phyloP scores from a whole-genome alignment of 1,284 basidiomycete species.

The Ustilago cynodontis region DNA sequence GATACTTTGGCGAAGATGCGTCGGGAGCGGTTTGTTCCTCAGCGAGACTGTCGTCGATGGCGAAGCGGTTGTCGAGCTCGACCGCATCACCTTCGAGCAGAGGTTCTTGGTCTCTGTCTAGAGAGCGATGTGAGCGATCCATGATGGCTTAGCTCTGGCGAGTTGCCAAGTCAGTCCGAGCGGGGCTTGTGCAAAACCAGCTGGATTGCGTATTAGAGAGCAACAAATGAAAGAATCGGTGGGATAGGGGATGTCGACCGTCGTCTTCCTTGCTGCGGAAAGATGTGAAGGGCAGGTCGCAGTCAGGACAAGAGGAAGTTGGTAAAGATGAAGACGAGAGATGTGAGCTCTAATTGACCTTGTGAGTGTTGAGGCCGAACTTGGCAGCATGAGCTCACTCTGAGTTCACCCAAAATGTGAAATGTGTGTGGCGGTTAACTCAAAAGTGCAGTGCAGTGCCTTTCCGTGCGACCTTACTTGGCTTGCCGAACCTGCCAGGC shows the following conservation, averaged over 20 bases:
- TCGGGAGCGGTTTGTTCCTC: constrained; percentile 27
- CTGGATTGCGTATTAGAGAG: not conserved
- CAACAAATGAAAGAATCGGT: not conserved
- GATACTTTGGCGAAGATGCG: constrained; percentile 51
- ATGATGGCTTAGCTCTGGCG: constrained; percentile 14
- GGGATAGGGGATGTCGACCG: not conserved
- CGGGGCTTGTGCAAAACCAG: not conserved
- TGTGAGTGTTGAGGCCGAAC: not conserved
- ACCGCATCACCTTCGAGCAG: constrained; percentile 33
- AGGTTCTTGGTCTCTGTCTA: constrained; percentile 43
- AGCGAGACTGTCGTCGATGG: constrained; percentile 55
- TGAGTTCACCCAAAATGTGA: not conserved
- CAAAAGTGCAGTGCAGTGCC: constrained; percentile 5
- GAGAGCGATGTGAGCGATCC: constrained; percentile 26
- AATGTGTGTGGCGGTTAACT: constrained; percentile 5
- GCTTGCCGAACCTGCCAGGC: constrained; percentile 3
- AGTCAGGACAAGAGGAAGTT: not conserved
- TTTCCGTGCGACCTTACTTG: not conserved
- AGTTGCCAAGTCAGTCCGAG: not conserved
- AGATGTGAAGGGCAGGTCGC: no score
- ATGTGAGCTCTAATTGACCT: not conserved
- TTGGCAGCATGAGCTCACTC: constrained; percentile 8
- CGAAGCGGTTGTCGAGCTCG: constrained; percentile 55
- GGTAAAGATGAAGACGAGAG: not conserved
- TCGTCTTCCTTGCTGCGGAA: not conserved